Evolutionary conservation across 306 rosid species (phyloP).

Genomic region (Abrus precatorius): DNA sequence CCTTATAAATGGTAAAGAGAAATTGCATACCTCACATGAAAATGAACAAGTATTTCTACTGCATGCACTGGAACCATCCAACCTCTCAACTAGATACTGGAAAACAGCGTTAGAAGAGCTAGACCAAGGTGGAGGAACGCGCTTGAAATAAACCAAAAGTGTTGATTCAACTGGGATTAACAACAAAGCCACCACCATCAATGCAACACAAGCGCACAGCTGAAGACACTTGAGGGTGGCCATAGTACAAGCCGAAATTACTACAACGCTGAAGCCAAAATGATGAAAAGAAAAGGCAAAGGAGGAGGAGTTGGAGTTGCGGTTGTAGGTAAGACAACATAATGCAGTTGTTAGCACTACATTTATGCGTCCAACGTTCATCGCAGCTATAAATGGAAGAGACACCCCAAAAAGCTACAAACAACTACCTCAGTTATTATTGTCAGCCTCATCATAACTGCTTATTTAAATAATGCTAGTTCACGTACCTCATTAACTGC

Average conservation of each 20-base stretch:
- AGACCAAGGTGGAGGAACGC: constrained; percentile 57
- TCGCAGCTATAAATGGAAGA: constrained; percentile 34
- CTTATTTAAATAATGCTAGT: constrained; percentile 43
- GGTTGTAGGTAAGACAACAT: constrained; percentile 17
- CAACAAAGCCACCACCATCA: constrained; percentile 31
- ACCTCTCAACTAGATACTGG: constrained; percentile 51
- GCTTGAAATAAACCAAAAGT: constrained; percentile 54
- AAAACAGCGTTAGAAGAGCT: constrained; percentile 65
- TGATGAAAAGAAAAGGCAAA: constrained; percentile 25
- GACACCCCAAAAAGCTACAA: constrained; percentile 26
- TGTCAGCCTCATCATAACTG: constrained; percentile 67
- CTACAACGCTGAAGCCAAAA: constrained; percentile 46
- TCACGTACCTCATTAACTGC: constrained; percentile 49
- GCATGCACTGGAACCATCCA: constrained; percentile 70
- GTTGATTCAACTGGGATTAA: constrained; percentile 54
- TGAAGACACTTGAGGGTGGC: constrained; percentile 45
- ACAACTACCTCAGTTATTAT: constrained; percentile 64
- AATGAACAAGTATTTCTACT: constrained; percentile 55
- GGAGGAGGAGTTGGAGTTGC: constrained; percentile 16
- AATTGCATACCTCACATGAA: constrained; percentile 56
- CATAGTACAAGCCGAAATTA: constrained; percentile 42
- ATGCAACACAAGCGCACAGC: constrained; percentile 37
- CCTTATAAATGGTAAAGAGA: background rate
- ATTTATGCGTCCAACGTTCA: constrained; percentile 35
- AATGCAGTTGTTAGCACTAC: constrained; percentile 21